phyloP scores from a whole-genome alignment of 2,329 filamentous ascomycete species.

The Fusarium guadeloupense region DNA sequence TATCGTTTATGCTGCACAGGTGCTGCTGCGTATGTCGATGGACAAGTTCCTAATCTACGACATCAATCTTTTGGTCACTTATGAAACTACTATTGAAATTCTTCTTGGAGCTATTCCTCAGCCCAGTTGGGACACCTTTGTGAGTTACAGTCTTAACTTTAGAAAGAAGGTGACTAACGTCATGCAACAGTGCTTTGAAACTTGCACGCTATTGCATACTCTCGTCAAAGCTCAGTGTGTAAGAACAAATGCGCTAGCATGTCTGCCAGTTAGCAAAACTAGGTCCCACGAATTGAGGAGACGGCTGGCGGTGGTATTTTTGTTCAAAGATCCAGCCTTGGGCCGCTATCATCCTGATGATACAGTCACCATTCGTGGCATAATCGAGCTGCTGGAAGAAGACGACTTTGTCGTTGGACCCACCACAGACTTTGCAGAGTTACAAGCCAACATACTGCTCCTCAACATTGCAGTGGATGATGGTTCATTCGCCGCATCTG shows the following conservation, averaged over 20 bases:
- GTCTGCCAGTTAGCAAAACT: slow-evolving; percentile 63
- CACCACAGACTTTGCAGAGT: slow-evolving; percentile 72
- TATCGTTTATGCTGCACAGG: slow-evolving; percentile 53
- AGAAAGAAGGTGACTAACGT: slow-evolving; percentile 3
- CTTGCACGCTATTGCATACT: slow-evolving; percentile 57
- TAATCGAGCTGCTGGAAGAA: slow-evolving; percentile 57
- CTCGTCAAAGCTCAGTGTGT: slow-evolving; percentile 60
- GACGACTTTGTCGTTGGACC: slow-evolving; percentile 62
- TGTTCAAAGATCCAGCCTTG: slow-evolving; percentile 62
- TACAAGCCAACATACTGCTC: slow-evolving; percentile 72
- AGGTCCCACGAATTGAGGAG: slow-evolving; percentile 69
- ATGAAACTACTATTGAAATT: slow-evolving; percentile 55
- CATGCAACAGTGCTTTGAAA: slow-evolving; percentile 57
- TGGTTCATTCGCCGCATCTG: slow-evolving; percentile 50
- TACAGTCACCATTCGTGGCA: slow-evolving; percentile 52
- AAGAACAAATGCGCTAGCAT: slow-evolving; percentile 65
- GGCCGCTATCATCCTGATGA: slow-evolving; percentile 54
- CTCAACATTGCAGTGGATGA: slow-evolving; percentile 81
- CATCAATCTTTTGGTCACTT: slow-evolving; percentile 51
- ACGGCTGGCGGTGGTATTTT: slow-evolving; percentile 70
- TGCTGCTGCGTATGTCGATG: slow-evolving; percentile 64
- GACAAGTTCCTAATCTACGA: slow-evolving; percentile 60
- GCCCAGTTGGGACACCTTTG: slow-evolving; percentile 52
- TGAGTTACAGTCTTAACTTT: slow-evolving; percentile 44
- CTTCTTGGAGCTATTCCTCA: slow-evolving; percentile 55